Evolutionary conservation across 1,139 yeast species (phyloP), one percentile per base, ranked within the genome.

Genomic region (Candida sojae): DNA sequence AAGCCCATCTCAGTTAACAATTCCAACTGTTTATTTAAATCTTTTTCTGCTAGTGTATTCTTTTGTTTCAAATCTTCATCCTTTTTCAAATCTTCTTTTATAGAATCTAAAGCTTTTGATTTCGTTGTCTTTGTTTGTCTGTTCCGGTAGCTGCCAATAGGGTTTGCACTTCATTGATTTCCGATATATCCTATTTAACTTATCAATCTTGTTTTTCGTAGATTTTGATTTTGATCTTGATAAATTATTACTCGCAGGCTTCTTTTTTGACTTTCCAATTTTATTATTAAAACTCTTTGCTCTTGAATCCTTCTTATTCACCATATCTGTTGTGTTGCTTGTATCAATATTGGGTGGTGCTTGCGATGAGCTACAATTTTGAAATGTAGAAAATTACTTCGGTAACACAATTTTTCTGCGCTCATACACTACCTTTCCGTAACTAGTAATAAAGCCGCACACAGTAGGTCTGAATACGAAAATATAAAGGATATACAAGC

Each of bases 11-110:
- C 83, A 8, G 77, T 74, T 43, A 85, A 76, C 59, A 80, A 56
- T 50, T 84, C 89, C 52, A 86, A 67, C 63, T 86, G 92, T 48
- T 71, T 68, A 44, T 74, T 60, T 45, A 87, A 61, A 48, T 80
- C 86, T 39, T 70, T 68, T 36, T 84, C 81, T 2, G 80, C 76
- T 46, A 70, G 63, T 54, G 76, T 71, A 41, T 73, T 67, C 48
- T 68, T 61, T 25, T 63, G 62, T 50, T 69, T 67, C 12, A 63
- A 63, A 49, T 73, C 66, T 48, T 73, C 70, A 42, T 76, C 76
- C 39, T 68, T 65, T 45, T 67, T 64, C 50, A 73, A 66, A 54
- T 82, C 91, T 30, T 70, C 69, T 49, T 70, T 62, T 46, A 67
- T 59, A 2, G 72, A 68, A 45, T 70, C 73, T 48, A 75, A 62